These are phyloP conservation scores for Pyrrhoderma lamaoense DNA, from an alignment of 1,284 basidiomycete species.

Conservation along the genomic window DNA sequence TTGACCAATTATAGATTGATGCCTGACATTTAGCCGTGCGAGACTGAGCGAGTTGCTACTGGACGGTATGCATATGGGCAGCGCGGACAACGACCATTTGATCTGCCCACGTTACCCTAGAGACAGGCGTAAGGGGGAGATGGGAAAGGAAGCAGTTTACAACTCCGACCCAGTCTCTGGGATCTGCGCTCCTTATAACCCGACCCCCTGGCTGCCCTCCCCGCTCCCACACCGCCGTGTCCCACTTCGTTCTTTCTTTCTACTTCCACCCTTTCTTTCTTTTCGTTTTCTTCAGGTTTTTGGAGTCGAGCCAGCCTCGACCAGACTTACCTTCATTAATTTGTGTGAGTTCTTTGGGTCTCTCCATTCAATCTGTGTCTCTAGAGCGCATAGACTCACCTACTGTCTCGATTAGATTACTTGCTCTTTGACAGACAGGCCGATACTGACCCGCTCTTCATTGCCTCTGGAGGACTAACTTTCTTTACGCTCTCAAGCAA, in stretches of 20 bases:
- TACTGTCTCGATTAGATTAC: conserved; percentile 36
- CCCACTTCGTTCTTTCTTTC: conserved; percentile 13
- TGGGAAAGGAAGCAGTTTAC: no score
- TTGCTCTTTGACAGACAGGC: conserved; percentile 63
- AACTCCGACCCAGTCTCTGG: not conserved
- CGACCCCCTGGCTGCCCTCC: conserved; percentile 20
- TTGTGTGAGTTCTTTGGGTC: conserved; percentile 33
- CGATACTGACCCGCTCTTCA: conserved; percentile 27
- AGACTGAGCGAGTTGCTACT: no score
- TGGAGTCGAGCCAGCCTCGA: conserved; percentile 56
- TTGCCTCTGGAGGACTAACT: conserved; percentile 45
- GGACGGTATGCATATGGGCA: no score
- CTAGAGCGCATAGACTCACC: conserved; percentile 10
- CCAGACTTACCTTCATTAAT: conserved; percentile 44
- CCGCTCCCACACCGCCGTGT: conserved; percentile 27
- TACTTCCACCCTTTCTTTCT: conserved; percentile 33
- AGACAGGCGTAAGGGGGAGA: no score
- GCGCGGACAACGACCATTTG: no score
- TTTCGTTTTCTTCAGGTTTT: conserved; percentile 31
- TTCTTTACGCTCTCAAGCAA: conserved; percentile 36
- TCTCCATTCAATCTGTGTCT: not conserved
- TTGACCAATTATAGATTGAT: no score
- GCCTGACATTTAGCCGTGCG: no score
- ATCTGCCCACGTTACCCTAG: not conserved
- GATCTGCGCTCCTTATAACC: conserved; percentile 6